Evolutionary conservation across 2,329 filamentous ascomycete species (phyloP), one percentile per base, ranked within the genome.

Genomic region (Neophaeococcomyces aloes): DNA sequence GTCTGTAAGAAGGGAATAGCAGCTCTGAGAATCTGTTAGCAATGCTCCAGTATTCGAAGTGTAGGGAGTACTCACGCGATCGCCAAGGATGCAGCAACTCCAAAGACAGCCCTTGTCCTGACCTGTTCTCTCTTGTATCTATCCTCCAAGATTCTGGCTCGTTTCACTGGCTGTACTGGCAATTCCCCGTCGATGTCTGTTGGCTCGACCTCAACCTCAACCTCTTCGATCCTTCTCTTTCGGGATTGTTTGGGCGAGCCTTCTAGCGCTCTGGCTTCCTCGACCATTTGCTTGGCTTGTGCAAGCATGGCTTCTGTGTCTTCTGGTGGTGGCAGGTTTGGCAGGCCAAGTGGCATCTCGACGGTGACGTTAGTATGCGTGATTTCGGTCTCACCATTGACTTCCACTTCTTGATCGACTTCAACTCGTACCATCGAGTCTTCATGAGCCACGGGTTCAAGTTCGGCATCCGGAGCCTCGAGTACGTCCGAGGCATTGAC

Each of bases 211-310:
- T 65, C 64, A 23, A 87, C 83, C 32, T 65, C 66, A 14, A 65
- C 65, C 11, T 65, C 64, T 23, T 87, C 83, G 11, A 80, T 77
- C 2, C 76, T 78, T 68, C 88, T 88, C 56, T 86, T 78, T 61
- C 70, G 74, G 31, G 64, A 60, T 25, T 62, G 60, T 46, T 59
- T 62, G 1, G 57, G 52, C 29, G 60, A 56, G n/a, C 33, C 30
- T 15, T 65, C 61, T 48, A 59, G 57, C 51, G 66, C 69, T 44
- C 79, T 71, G 25, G 80, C 80, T 52, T 79, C 79, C 49, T 83
- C 75, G 4, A 95, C 88, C 85, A 95, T 94, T 53, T 81, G 77
- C 66, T 82, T 86, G 25, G 91, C 91, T 57, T 86, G 79, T 21
- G 80, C 80, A 47, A 96, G 81, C 82, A 95, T 87, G 44, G 80